Evolutionary conservation across 305 asterid species (phyloP).

Genomic region (Ruellia speciosa): DNA sequence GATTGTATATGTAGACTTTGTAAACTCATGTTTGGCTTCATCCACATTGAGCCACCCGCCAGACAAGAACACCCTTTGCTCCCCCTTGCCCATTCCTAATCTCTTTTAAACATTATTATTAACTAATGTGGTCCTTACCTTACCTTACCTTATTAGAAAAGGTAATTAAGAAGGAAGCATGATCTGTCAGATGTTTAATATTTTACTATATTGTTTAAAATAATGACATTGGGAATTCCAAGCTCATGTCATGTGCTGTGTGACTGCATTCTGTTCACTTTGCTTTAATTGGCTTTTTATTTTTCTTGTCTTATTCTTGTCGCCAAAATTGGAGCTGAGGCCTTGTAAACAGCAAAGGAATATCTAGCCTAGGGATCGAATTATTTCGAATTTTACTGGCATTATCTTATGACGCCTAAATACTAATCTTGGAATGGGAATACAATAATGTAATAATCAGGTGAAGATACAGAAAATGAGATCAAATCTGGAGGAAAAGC

Average conservation of each 20-base stretch:
- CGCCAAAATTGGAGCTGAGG: not conserved
- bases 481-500: conserved; percentile 76
- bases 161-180: conserved; percentile 21
- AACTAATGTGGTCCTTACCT: not conserved
- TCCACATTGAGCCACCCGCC: conserved; percentile 62
- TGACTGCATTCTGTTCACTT: conserved; percentile 25
- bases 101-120: conserved; percentile 14
- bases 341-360: not conserved
- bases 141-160: conserved; percentile 13
- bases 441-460: conserved; percentile 26
- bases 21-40: conserved; percentile 31
- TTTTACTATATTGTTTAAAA: conserved; percentile 21
- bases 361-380: too few relatives aligned
- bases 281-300: not conserved
- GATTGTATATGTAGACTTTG: conserved; percentile 18
- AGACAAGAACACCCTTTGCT: conserved; percentile 23
- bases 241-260: conserved; percentile 27
- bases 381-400: too few relatives aligned
- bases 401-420: too few relatives aligned
- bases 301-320: not conserved
- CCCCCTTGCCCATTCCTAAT: conserved; percentile 25
- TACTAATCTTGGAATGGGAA: too few relatives aligned
- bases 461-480: conserved; percentile 91
- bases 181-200: conserved; percentile 19
- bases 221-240: conserved; percentile 25